Conservation (phyloP, 2,329 filamentous ascomycete species). For the Epichloe coenophiala region DNA sequence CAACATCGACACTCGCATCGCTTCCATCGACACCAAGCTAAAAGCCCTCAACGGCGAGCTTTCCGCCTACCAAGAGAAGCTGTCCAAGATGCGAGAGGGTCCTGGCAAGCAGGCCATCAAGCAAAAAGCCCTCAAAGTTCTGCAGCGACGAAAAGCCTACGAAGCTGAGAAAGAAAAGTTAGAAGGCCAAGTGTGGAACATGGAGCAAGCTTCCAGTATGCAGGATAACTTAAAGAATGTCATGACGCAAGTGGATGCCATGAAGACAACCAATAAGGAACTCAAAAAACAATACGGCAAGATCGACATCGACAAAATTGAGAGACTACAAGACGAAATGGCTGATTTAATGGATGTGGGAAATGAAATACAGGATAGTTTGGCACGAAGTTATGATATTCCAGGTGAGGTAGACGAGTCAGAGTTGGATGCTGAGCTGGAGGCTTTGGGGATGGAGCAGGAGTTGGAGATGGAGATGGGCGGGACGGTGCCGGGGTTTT, state of each 20-base stretch:
- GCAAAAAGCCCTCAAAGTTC: conserved; percentile 85
- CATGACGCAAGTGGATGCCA: conserved; percentile 94
- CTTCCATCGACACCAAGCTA: conserved; percentile 87
- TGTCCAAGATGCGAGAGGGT: conserved; percentile 87
- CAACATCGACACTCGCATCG: conserved; percentile 74
- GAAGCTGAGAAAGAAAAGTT: conserved; percentile 89
- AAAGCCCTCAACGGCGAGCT: conserved; percentile 86
- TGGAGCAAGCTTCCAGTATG: conserved; percentile 98
- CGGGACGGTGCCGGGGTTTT: conserved; percentile 62
- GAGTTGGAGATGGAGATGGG: conserved; percentile 63
- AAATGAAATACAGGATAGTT: conserved; percentile 94
- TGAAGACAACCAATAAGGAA: conserved; percentile 93
- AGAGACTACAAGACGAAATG: conserved; percentile 97
- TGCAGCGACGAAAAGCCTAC: conserved; percentile 88
- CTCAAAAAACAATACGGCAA: conserved; percentile 91
- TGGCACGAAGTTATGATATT: conserved; percentile 81
- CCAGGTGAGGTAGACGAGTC: conserved; percentile 96
- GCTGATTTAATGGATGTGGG: conserved; percentile 93
- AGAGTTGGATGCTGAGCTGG: conserved; percentile 89
- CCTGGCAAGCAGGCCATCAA: conserved; percentile 87
- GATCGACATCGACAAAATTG: conserved; percentile 94
- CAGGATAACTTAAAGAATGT: conserved; percentile 97
- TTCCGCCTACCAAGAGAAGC: conserved; percentile 71
- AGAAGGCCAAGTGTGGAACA: conserved; percentile 92
- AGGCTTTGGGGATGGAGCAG: conserved; percentile 88